phyloP scores from a whole-genome alignment of 2,329 filamentous ascomycete genomes.

The Cladosporium phlei region DNA sequence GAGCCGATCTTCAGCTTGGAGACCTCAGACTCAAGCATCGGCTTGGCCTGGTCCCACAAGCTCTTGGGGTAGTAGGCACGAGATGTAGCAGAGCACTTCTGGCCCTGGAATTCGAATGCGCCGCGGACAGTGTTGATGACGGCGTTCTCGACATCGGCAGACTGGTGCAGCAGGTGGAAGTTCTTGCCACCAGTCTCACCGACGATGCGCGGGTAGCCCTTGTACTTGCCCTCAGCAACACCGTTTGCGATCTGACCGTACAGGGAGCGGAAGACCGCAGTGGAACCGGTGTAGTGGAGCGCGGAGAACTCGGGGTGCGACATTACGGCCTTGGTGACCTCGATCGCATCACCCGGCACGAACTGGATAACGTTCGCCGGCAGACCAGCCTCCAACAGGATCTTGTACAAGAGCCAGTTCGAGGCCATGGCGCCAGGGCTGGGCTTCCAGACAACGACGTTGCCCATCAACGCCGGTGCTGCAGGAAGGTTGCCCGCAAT shows the following conservation, averaged over 20 bases:
- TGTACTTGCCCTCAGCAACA: conserved; percentile 74
- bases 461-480: conserved; percentile 80
- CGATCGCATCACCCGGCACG: conserved; percentile 76
- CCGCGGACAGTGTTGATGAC: conserved; percentile 76
- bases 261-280: conserved; percentile 78
- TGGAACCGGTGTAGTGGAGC: conserved; percentile 89
- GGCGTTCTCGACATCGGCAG: conserved; percentile 71
- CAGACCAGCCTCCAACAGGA: conserved; percentile 85
- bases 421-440: conserved; percentile 78
- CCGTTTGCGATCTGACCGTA: conserved; percentile 80
- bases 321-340: conserved; percentile 72
- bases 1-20: conserved; percentile 64
- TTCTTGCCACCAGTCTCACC: conserved; percentile 91
- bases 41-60: conserved; percentile 65
- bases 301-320: conserved; percentile 74
- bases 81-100: conserved; percentile 83
- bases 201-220: conserved; percentile 78
- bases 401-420: conserved; percentile 83
- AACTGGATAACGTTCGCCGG: conserved; percentile 87
- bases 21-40: conserved; percentile 60
- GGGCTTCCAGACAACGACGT: conserved; percentile 93
- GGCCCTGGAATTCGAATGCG: conserved; percentile 83
- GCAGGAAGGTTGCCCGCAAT: conserved; percentile 81
- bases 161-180: conserved; percentile 75
- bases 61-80: conserved; percentile 72